A percentile compares a stretch with the other conserved stretches of the same genome.
phyloP scores from a whole-genome alignment of 1,139 yeast genomes.

The Lodderomyces elongisporus region DNA sequence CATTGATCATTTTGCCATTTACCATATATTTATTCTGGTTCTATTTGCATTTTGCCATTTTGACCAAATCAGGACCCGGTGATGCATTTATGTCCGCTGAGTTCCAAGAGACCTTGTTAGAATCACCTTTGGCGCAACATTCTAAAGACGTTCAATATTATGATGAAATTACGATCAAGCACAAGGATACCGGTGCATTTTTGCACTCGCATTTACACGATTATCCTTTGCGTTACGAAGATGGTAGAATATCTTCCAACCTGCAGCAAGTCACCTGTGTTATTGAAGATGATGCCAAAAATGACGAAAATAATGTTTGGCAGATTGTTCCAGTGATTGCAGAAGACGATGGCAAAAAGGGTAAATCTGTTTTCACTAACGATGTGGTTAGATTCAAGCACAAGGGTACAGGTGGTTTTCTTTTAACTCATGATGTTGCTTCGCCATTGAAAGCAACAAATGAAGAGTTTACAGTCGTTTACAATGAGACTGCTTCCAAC shows the following conservation, averaged over 20 bases:
- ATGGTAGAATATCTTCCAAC: slow-evolving; percentile 91
- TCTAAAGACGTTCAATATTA: slow-evolving; percentile 70
- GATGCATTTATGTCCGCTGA: slow-evolving; percentile 89
- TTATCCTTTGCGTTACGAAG: slow-evolving; percentile 92
- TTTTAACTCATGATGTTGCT: slow-evolving; percentile 94
- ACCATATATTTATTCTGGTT: slow-evolving; percentile 86
- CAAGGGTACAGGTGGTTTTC: slow-evolving; percentile 68
- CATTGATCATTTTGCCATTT: slow-evolving; percentile 77
- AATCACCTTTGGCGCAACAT: slow-evolving; percentile 68
- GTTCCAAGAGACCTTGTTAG: slow-evolving; percentile 87
- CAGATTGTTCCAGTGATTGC: slow-evolving; percentile 62
- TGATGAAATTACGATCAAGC: slow-evolving; percentile 72
- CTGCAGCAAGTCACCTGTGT: slow-evolving; percentile 92
- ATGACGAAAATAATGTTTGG: slow-evolving; percentile 79
- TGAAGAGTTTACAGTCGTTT: slow-evolving; percentile 81
- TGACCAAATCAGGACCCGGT: slow-evolving; percentile 90
- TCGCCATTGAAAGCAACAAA: slow-evolving; percentile 89
- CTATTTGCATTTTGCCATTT: slow-evolving; percentile 78
- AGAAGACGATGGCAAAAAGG: slow-evolving; percentile 26
- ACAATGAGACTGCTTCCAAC: slow-evolving; percentile 47
- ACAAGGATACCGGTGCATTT: slow-evolving; percentile 67
- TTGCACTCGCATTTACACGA: slow-evolving; percentile 72
- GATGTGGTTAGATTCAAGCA: slow-evolving; percentile 79
- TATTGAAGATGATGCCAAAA: slow-evolving; percentile 35
- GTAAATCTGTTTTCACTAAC: slow-evolving; percentile 39